Evolutionary conservation across 2,329 filamentous ascomycete species (phyloP), one percentile per base, ranked within the genome.

Genomic region (Sporothrix pallida): DNA sequence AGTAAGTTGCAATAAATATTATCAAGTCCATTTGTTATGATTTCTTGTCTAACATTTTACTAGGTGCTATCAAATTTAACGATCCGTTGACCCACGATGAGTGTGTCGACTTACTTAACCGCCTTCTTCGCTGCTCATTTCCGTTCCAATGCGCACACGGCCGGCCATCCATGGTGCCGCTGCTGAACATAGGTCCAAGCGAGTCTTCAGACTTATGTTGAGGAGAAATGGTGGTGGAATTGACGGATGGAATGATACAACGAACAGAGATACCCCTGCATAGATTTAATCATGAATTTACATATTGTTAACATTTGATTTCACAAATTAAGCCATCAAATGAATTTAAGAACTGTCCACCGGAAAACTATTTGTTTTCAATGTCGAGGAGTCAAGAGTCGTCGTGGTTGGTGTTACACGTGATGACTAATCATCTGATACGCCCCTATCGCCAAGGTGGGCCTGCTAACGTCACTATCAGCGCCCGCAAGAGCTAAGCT

Each of bases 91-190:
- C 84, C 0, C 75, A 79, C 0, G 81, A 84, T 0, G 86, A 93
- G 76, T 95, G 93, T 77, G 77, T 82, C 10, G 79, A 80, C 0
- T 80, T 96, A 48, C 80, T 95, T 0, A 75, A 72, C 1, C 84
- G 84, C 2, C 82, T 96, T n/a, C 86, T 87, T 0, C 79, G 78
- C 0, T 94, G 92, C 76, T 85, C 84, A 0, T 93, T 95, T 75
- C 93, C 93, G 0, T 96, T 96, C 76, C 91, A 93, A 79, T 97
- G 93, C 81, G 93, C 93, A 0, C 93, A 97, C 83, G 93, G 93
- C 0, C 85, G 90, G 71, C 90, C 90, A 1, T 90, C 88, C 48
- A 88, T 92, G 86, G 86, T 87, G 6, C 90, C 90, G 1, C 75
- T 92, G n/a, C 80, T 90, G 3, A 86, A 89, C 75, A 74, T 90